Base-by-base conservation (phyloP, 352 stramenopile species). In the Pilasporangium apinafurcum region DNA sequence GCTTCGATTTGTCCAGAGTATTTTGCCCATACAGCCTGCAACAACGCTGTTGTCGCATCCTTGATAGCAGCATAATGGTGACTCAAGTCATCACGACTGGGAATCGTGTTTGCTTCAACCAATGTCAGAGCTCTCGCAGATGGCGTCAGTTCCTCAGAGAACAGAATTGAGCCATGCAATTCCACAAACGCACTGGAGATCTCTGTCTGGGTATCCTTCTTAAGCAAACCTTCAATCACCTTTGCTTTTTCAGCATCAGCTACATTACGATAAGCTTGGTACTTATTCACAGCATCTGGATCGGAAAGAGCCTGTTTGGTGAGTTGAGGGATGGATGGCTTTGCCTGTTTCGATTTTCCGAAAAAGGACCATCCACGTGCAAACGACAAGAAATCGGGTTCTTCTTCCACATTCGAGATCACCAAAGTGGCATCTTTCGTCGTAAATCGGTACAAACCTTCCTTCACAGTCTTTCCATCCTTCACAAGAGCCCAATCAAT, bases 321-420 rank as follows among this genome's bases (percentile, higher is more conserved):
- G 14, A 86, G 62, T 10, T 53, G 63, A 7, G 64, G 49, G 21
- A 61, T 51, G 16, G 67, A 71, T 17, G 69, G 42, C 49, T 77
- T 83, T 28, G 65, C 60, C 37, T 75, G 64, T 64, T 86, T 86
- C 40, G 62, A 70, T 51, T 77, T 88, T 39, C 76, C 76, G 29
- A 88, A 88, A 59, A 88, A 88, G 21, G 72, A 86, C 72, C 72
- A 88, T n/a, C 71, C 62, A 39, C 76, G 72, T 27, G 65, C 76
- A 51, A 88, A 84, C 30, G 76, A 88, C 35, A 88, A 54, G 46
- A 81, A 86, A 44, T 86, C 73, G 7, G 73, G 75, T 39, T 80
- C 65, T 26, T 71, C 58, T 13, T 37, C 17, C 4, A 87, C 67
- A 45, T 72, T 59, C 4, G 59, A 31, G 39, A 87, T 70, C 37